Evolutionary conservation across 2,329 filamentous ascomycete species (phyloP).

Genomic region (Pseudocercospora fuligena): DNA sequence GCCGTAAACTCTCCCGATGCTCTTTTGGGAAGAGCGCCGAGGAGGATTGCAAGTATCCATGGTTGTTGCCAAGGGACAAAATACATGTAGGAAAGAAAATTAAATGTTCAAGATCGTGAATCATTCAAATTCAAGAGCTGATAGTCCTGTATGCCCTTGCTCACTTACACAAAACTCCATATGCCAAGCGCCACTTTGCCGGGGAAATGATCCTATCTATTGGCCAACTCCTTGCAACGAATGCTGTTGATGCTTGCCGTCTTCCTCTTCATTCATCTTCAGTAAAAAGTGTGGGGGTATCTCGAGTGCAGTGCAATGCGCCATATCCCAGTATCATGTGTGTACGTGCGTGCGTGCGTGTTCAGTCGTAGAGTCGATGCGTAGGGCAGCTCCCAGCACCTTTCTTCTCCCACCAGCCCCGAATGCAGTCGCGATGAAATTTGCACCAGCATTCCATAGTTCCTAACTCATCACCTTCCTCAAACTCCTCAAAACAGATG

Average conservation of each 20-base stretch:
- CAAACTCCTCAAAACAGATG: slow-evolving; percentile 69
- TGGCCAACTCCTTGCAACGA: background rate
- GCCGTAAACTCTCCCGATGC: no score
- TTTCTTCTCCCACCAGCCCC: slow-evolving; percentile 63
- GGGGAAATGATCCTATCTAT: background rate
- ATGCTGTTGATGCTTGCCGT: background rate
- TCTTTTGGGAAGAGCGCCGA: no score
- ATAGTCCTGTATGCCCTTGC: background rate
- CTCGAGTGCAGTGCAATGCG: background rate
- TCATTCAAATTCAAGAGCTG: background rate
- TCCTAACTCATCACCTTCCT: slow-evolving; percentile 62
- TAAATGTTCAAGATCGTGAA: background rate
- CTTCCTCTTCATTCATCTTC: background rate
- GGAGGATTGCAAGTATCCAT: no score
- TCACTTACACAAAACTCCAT: background rate
- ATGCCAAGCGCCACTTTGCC: background rate
- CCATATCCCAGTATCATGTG: background rate
- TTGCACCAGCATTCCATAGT: slow-evolving; percentile 68
- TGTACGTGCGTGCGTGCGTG: background rate
- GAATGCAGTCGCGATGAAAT: slow-evolving; percentile 65
- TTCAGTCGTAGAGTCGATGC: slow-evolving; percentile 55
- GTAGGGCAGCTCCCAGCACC: slow-evolving; percentile 64
- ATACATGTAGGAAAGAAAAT: background rate
- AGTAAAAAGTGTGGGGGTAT: background rate
- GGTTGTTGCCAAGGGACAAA: no score